Percentiles rank a stretch among this genome's conserved stretches.
Evolutionary conservation across 352 stramenopile species (phyloP).

Genomic region (Pythium monospermum): DNA sequence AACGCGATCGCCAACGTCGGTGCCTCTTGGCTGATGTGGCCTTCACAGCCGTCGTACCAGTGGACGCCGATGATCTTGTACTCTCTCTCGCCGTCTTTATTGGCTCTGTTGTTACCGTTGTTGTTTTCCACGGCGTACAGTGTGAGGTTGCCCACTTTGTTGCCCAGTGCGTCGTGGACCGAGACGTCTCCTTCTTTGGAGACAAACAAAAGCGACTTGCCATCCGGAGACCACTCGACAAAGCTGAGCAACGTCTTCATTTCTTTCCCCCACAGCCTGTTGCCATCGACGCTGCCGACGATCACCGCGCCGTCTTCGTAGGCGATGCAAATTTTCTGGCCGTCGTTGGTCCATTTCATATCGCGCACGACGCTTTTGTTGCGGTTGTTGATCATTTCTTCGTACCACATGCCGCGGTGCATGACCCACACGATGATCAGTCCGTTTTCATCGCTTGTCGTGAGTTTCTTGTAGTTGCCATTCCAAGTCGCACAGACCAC

Average conservation of each 20-base stretch:
- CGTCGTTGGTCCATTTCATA: conserved; percentile 95
- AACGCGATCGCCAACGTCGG: conserved; percentile 91
- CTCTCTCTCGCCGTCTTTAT: conserved; percentile 36
- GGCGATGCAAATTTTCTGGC: conserved; percentile 94
- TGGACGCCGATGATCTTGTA: conserved; percentile 82
- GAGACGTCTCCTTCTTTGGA: conserved; percentile 80
- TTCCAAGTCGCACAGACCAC: conserved; percentile 94
- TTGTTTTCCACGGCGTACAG: conserved; percentile 65
- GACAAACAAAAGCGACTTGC: conserved; percentile 86
- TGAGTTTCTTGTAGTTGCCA: conserved; percentile 92
- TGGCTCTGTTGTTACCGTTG: conserved; percentile 8
- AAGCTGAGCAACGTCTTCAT: conserved; percentile 89
- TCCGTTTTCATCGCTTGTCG: conserved; percentile 92
- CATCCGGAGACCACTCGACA: conserved; percentile 93
- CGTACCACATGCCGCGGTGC: conserved; percentile 92
- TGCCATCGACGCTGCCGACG: conserved; percentile 92
- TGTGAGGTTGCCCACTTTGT: conserved; percentile 76
- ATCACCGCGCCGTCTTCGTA: conserved; percentile 95
- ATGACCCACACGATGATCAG: conserved; percentile 96
- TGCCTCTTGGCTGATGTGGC: conserved; percentile 83
- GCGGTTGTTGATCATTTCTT: conserved; percentile 97
- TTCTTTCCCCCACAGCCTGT: conserved; percentile 93
- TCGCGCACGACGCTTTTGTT: conserved; percentile 92
- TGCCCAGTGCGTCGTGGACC: conserved; percentile 85
- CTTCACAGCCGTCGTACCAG: conserved; percentile 86